Evolutionary conservation across 2,329 filamentous ascomycete species (phyloP), one percentile per base, ranked within the genome.

Genomic region (Pseudogymnoascus sp.): DNA sequence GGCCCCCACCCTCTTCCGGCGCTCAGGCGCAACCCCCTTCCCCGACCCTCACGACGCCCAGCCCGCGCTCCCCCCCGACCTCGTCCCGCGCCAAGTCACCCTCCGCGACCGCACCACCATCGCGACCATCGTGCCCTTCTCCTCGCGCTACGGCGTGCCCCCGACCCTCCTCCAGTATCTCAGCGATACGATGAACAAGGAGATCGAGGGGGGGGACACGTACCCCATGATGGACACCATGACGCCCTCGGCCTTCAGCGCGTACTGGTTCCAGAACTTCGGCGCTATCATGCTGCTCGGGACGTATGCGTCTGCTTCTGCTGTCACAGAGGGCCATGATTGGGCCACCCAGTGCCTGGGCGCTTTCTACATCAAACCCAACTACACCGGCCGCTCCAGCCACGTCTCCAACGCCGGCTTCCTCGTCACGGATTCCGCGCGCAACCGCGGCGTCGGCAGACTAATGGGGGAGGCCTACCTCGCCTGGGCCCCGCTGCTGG

Each of bases 231-330:
- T 85, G 63, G 82, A 87, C 53, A 78, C 81, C 11, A 80, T 90
- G 72, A 75, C 84, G 1, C 73, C 86, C 2, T 81, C 83, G 7
- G 80, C 80, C 38, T 91, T 90, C 70, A 83, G 83, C 2, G 78
- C 81, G 15, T 90, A 89, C 72, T 91, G 88, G 88, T 90, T 91
- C 72, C 84, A 85, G 59, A 87, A 88, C 69, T 90, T 90, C 70
- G 87, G 82, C 59, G 87, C 87, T 1, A 80, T 90, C 61, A 89
- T 90, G 87, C 74, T 90, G 11, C 74, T 88, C 50, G 88, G 88
- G 15, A 83, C 87, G 63, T 81, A 88, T 42, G 79, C 81, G n/a
- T 79, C 77, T 56, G 74, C 77, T 35, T 77, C 81, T 50, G 82
- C 74, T 76, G 76, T 82, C 74, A 64, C 72, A 9, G 76, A 76